Percentiles rank a stretch among this genome's conserved stretches.
phyloP scores from a whole-genome alignment of 352 stramenopile species.

The Phytopythium oedochilum region DNA sequence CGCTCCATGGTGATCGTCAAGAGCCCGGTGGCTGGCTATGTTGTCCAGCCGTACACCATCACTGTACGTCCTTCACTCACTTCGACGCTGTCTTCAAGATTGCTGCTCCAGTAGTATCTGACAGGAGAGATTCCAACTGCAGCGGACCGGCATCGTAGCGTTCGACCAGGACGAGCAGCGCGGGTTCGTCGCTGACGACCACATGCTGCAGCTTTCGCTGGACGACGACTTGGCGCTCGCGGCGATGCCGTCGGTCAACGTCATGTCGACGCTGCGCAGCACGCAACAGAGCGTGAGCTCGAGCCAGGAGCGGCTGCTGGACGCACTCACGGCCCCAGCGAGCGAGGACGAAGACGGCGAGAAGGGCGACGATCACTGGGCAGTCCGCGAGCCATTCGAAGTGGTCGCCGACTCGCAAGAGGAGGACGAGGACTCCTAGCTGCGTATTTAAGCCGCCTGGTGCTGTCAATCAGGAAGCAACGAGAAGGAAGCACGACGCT shows the following conservation, averaged over 20 bases:
- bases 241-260: constrained; percentile 32
- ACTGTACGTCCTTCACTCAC: constrained; percentile 33
- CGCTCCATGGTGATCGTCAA: constrained; percentile 62
- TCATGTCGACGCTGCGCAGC: constrained; percentile 40
- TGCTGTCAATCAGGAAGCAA: not conserved
- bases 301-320: constrained; percentile 15
- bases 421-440: constrained; percentile 27
- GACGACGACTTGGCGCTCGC: constrained; percentile 31
- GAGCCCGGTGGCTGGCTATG: constrained; percentile 43
- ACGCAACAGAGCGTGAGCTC: constrained; percentile 47
- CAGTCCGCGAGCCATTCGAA: constrained; percentile 30
- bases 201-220: constrained; percentile 17
- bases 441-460: constrained; percentile 4
- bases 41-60: constrained; percentile 63
- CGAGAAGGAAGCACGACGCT: not conserved
- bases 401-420: constrained; percentile 57
- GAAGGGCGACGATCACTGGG: constrained; percentile 5
- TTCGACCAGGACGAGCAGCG: constrained; percentile 18
- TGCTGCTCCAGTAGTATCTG: too few species aligned
- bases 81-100: too few species aligned
- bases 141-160: constrained; percentile 1
- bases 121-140: not conserved
- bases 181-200: constrained; percentile 48
- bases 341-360: constrained; percentile 7
- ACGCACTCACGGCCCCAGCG: constrained; percentile 13